Evolutionary conservation across 495 filamentous ascomycete genomes (phyloP), one percentile per base, ranked within the genome.

Genomic region (Talaromyces thailandensis): DNA sequence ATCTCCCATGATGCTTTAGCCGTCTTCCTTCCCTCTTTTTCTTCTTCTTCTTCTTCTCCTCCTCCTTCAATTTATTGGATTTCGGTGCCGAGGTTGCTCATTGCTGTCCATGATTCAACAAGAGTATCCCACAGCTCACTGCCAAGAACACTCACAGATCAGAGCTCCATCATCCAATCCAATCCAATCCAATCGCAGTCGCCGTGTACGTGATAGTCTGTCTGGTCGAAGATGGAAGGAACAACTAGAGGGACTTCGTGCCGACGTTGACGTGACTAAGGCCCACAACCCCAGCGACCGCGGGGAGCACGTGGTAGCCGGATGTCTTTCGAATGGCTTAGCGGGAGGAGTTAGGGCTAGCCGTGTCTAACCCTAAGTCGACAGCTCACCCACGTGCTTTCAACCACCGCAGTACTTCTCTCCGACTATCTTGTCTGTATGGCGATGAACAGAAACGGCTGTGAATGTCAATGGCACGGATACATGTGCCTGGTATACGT

Each of bases 401-500:
- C 24, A 11, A 45, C 23, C 21, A 56, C 32, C 40, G 24, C 32
- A 64, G 67, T 62, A 69, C 67, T 69, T 69, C 65, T 61, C 65
- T 63, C 62, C 67, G 65, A 66, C 57, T 59, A 40, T 40, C 35
- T 4, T 16, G 35, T 40, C 5, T 40, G 35, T 40, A 40, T 9
- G 16, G 14, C 35, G 16, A 40, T 40, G 5, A 16, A 14, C 35
- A 40, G n/a, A n/a, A n/a, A n/a, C n/a, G n/a, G n/a, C n/a, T n/a
- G n/a, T 40, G 35, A 16, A 40, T 40, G 9, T 14, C 14, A 40
- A 40, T 40, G 35, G 3, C 35, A 40, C 4, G 35, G 35, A 40
- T 40, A 40, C 35, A 40, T 40, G 12, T 40, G 35, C 4, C 35
- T 40, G 35, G 35, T 40, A 14, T 40, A 16, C 9, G 12, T 40